Conservation (phyloP, 2,329 filamentous ascomycete species). For the Sporothrix mexicana region DNA sequence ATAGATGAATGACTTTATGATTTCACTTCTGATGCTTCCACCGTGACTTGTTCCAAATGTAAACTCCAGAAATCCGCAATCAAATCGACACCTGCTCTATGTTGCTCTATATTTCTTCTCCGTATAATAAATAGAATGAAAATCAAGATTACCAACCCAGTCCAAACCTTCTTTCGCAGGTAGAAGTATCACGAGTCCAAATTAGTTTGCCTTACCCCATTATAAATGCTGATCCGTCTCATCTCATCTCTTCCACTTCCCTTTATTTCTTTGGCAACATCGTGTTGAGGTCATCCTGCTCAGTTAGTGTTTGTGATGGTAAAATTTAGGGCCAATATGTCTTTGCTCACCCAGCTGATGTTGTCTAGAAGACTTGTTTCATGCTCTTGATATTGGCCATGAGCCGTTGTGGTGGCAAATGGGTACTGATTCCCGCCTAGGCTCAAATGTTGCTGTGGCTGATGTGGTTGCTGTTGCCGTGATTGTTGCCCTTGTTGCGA, state of each 20-base stretch:
- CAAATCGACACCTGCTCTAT: background rate
- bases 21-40: no score
- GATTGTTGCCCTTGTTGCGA: constrained; percentile 24
- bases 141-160: background rate
- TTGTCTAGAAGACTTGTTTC: constrained; percentile 26
- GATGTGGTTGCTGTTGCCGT: constrained; percentile 9
- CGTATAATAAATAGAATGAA: background rate
- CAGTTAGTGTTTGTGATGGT: background rate
- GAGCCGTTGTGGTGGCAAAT: background rate
- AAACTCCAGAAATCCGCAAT: background rate
- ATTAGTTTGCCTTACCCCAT: background rate
- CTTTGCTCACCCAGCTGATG: constrained; percentile 30
- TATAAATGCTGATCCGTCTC: background rate
- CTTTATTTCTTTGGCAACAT: constrained; percentile 26
- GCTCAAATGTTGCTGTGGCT: background rate
- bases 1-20: background rate
- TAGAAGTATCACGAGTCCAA: background rate
- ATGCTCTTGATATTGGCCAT: constrained; percentile 4
- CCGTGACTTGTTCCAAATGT: no score
- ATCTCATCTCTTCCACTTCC: no score
- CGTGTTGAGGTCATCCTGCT: constrained; percentile 26
- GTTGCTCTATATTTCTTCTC: background rate
- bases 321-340: no score
- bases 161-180: background rate
- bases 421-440: background rate